These are phyloP conservation scores for Globisporangium cylindrosporum DNA, from an alignment of 352 stramenopile genomes.

Conservation along the genomic window DNA sequence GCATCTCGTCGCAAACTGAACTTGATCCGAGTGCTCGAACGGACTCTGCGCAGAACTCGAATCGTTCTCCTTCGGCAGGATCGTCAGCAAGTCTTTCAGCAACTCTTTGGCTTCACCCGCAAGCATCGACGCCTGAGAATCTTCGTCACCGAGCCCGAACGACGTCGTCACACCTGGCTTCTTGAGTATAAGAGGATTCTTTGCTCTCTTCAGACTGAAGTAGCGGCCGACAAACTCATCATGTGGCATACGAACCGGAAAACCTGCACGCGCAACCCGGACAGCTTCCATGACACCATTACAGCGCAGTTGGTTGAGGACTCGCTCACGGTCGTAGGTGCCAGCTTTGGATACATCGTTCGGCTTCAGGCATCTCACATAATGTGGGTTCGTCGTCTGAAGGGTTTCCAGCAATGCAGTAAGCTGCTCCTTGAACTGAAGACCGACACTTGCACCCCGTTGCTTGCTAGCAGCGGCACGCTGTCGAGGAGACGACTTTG, in stretches of 20 bases:
- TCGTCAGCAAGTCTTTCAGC: slow-evolving; percentile 86
- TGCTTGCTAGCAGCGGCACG: slow-evolving; percentile 62
- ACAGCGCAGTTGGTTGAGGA: slow-evolving; percentile 84
- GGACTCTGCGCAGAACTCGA: slow-evolving; percentile 65
- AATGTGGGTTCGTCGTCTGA: slow-evolving; percentile 76
- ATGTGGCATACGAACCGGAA: slow-evolving; percentile 75
- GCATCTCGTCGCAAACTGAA: slow-evolving; percentile 58
- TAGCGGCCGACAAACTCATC: slow-evolving; percentile 75
- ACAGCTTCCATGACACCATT: slow-evolving; percentile 87
- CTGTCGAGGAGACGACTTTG: slow-evolving; percentile 56
- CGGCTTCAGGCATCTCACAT: slow-evolving; percentile 89
- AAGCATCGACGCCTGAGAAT: slow-evolving; percentile 36
- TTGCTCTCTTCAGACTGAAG: slow-evolving; percentile 58
- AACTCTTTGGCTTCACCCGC: slow-evolving; percentile 62
- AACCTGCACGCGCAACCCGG: slow-evolving; percentile 80
- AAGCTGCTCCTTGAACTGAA: slow-evolving; percentile 87
- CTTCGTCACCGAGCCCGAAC: slow-evolving; percentile 44
- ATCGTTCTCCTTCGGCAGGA: slow-evolving; percentile 88
- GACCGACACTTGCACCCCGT: slow-evolving; percentile 69
- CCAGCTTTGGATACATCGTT: slow-evolving; percentile 72
- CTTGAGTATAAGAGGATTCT: slow-evolving; percentile 38
- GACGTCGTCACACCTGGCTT: slow-evolving; percentile 29
- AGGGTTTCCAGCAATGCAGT: slow-evolving; percentile 71
- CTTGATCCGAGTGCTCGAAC: slow-evolving; percentile 67
- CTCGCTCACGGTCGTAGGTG: slow-evolving; percentile 62